A percentile compares a stretch with the other conserved stretches of the same genome.
These are phyloP conservation scores for Ophiostoma fasciatum DNA, from an alignment of 2,329 filamentous ascomycete species.

Conservation along the genomic window DNA sequence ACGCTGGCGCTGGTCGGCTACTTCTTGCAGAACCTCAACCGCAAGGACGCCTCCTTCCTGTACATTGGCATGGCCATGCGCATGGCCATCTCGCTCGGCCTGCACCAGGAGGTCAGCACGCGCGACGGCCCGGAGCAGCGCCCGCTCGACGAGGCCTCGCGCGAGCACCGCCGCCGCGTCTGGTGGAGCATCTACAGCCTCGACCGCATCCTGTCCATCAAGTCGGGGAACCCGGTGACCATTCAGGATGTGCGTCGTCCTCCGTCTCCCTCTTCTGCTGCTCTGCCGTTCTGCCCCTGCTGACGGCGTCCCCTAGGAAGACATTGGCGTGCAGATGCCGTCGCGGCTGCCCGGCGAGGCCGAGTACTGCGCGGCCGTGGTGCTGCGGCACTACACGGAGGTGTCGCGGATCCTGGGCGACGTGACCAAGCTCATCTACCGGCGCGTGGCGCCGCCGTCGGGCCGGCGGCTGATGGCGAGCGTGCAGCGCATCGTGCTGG, in stretches of 20 bases:
- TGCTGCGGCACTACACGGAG: conserved; percentile 35
- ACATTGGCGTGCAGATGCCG: conserved; percentile 30
- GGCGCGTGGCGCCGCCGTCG: conserved; percentile 20
- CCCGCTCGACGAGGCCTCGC: too few species aligned
- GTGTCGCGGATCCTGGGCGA: conserved; percentile 36
- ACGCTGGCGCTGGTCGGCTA: conserved; percentile 39
- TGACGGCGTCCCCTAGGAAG: too few species aligned
- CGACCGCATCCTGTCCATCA: conserved; percentile 36
- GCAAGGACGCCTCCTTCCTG: conserved; percentile 37
- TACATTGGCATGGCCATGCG: conserved; percentile 38
- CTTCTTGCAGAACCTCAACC: conserved; percentile 42
- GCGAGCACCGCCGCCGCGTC: conserved; percentile 34
- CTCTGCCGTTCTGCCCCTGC: too few species aligned
- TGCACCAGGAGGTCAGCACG: conserved; percentile 42
- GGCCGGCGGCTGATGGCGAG: conserved; percentile 29
- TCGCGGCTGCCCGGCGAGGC: conserved; percentile 23
- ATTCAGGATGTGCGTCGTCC: conserved; percentile 40
- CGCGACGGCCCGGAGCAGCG: too few species aligned
- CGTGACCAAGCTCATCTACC: conserved; percentile 33
- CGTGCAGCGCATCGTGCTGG: conserved; percentile 33
- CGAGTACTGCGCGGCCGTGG: conserved; percentile 28
- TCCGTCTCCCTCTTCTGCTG: too few species aligned
- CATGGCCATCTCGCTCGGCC: conserved; percentile 40
- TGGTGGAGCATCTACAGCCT: conserved; percentile 45
- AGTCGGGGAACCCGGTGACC: conserved; percentile 38